Evolutionary conservation across 108 stramenopile species (phyloP), one percentile per base, ranked within the genome.

Genomic region (Schizochytrium sp.): DNA sequence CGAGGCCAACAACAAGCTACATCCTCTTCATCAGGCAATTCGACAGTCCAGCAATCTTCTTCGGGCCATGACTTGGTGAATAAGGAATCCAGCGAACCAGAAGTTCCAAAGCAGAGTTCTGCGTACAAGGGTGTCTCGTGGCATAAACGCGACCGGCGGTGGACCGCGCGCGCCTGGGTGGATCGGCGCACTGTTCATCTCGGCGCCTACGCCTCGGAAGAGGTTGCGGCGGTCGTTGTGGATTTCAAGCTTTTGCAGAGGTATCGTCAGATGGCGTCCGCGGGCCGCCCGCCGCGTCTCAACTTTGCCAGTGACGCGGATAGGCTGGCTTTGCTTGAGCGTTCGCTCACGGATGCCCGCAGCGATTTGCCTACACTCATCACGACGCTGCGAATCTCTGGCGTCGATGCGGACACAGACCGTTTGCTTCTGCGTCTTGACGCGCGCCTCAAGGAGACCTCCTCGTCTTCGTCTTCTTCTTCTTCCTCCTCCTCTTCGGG

Each of bases 71-170:
- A 34, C 34, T 34, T 34, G 34, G 34, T 34, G 34, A 34, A 34
- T 34, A 34, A 34, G 34, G 34, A 34, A 34, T 16, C 55, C 4
- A 57, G 4, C 16, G 14, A 8, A 4, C 55, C 55, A 1, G 55
- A 8, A 69, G 41, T 18, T 18, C 63, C 63, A 18, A 69, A 69
- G 63, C 63, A 69, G 41, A 83, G 76, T 45, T 53, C 48, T 12
- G 76, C 6, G 48, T 83, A 83, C 76, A 47, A 53, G 3, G 76
- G 76, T 6, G 76, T 83, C n/a, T 83, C 76, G 43, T 83, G 76
- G 76, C 76, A 83, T 45, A 83, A 83, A 45, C 76, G 76, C 45
- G 76, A 83, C 76, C 76, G 51, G 19, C 76, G 76, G 0, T 83
- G 76, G 76, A 83, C 51, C n/a, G 76, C 76, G 51, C 45, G 76